Percentiles rank a stretch among this genome's conserved stretches.
Conservation (phyloP, 1,284 basidiomycete species). For the Moesziomyces sp. region DNA sequence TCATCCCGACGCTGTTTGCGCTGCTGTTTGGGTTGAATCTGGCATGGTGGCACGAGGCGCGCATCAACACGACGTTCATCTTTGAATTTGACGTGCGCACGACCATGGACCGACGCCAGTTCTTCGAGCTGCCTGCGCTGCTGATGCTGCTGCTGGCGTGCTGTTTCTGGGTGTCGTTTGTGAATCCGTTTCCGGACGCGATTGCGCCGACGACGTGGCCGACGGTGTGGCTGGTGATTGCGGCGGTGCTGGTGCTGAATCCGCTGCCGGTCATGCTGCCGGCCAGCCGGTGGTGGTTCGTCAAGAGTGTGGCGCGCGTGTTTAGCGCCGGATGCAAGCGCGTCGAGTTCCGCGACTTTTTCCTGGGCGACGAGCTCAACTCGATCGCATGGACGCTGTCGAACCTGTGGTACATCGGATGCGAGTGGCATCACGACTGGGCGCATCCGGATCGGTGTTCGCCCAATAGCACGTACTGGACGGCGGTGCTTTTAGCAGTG, state of each 20-base stretch:
- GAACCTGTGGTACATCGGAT: slow-evolving; percentile 74
- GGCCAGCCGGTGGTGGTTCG: slow-evolving; percentile 81
- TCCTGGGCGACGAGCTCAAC: slow-evolving; percentile 67
- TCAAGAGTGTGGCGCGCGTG: slow-evolving; percentile 73
- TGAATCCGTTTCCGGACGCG: slow-evolving; percentile 66
- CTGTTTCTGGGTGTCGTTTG: slow-evolving; percentile 86
- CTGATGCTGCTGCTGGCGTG: slow-evolving; percentile 80
- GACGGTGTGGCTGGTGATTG: slow-evolving; percentile 81
- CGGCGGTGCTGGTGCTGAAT: slow-evolving; percentile 76
- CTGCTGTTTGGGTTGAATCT: slow-evolving; percentile 83
- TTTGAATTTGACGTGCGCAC: slow-evolving; percentile 78
- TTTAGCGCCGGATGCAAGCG: slow-evolving; percentile 76
- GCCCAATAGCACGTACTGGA: slow-evolving; percentile 62
- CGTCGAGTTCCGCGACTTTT: slow-evolving; percentile 67
- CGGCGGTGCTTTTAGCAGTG: slow-evolving; percentile 72
- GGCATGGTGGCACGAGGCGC: slow-evolving; percentile 77
- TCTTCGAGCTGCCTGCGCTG: slow-evolving; percentile 83
- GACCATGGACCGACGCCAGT: slow-evolving; percentile 81
- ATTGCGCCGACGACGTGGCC: slow-evolving; percentile 76
- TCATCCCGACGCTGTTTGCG: slow-evolving; percentile 81
- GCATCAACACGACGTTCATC: slow-evolving; percentile 91
- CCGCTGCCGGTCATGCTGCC: slow-evolving; percentile 79
- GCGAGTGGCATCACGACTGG: slow-evolving; percentile 73
- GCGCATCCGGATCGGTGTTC: slow-evolving; percentile 47
- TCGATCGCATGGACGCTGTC: slow-evolving; percentile 66